Evolutionary conservation across 371 early-diverging fungal genomes (phyloP).

Genomic region (Entomophthora muscae): DNA sequence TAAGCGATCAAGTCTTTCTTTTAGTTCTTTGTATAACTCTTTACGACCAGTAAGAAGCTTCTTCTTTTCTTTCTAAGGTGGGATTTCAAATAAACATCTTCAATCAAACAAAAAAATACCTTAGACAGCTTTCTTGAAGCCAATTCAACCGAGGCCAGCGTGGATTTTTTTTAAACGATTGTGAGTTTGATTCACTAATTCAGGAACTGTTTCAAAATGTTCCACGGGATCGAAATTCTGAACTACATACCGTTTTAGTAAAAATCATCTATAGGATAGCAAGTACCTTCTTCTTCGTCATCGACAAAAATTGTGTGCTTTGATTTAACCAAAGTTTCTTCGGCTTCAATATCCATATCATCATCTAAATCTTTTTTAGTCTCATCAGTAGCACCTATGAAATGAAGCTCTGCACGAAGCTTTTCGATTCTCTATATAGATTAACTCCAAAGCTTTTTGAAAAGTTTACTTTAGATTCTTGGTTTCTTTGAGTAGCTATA

Average conservation of each 20-base stretch:
- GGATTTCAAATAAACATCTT: neutral
- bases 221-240: slow-evolving; percentile 40
- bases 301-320: slow-evolving; percentile 87
- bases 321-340: slow-evolving; percentile 22
- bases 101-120: slow-evolving; percentile 16
- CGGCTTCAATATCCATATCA: slow-evolving; percentile 64
- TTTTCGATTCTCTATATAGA: too few species aligned
- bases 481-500: too few species aligned
- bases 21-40: slow-evolving; percentile 41
- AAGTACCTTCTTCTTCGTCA: slow-evolving; percentile 40
- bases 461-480: too few species aligned
- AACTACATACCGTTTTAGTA: slow-evolving; percentile 17
- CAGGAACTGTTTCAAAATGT: slow-evolving; percentile 69
- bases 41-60: slow-evolving; percentile 16
- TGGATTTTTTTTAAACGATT: slow-evolving; percentile 47
- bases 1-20: slow-evolving; percentile 58
- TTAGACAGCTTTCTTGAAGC: slow-evolving; percentile 30
- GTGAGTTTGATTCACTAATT: slow-evolving; percentile 59
- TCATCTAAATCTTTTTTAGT: too few species aligned
- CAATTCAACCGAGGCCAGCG: slow-evolving; percentile 27
- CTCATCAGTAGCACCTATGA: too few species aligned
- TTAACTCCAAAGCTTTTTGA: too few species aligned
- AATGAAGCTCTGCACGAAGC: too few species aligned
- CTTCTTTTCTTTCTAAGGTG: neutral
- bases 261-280: neutral